phyloP scores from a whole-genome alignment of 768 basidiomycete species.

The Lentinula sp. region DNA sequence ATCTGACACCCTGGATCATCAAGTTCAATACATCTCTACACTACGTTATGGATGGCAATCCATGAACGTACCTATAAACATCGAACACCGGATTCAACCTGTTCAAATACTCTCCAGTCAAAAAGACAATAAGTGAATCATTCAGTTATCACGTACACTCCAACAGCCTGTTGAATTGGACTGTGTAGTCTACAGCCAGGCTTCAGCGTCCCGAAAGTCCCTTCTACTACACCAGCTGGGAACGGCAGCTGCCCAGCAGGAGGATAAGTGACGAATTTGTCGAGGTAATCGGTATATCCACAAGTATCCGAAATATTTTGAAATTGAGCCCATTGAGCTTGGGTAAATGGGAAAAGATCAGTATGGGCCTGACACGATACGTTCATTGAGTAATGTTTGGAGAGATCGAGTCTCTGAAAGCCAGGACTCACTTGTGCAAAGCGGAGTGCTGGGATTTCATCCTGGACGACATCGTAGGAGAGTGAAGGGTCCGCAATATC shows the following conservation, averaged over 20 bases:
- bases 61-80: constrained; percentile 35
- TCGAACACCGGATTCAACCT: constrained; percentile 54
- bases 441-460: constrained; percentile 60
- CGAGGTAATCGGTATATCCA: constrained; percentile 55
- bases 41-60: not conserved
- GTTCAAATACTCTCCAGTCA: not conserved
- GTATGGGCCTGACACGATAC: constrained; percentile 35
- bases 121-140: not conserved
- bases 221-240: constrained; percentile 40
- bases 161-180: constrained; percentile 42
- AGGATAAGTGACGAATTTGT: constrained; percentile 58
- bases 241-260: constrained; percentile 58
- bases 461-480: constrained; percentile 46
- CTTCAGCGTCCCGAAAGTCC: constrained; percentile 31
- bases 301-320: constrained; percentile 48
- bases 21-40: not conserved
- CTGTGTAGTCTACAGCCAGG: constrained; percentile 40
- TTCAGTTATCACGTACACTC: constrained; percentile 28
- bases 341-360: constrained; percentile 57
- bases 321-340: constrained; percentile 45
- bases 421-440: constrained; percentile 35
- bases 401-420: not conserved
- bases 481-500: constrained; percentile 53
- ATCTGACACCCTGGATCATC: constrained; percentile 36
- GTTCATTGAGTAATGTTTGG: not conserved